Evolutionary conservation across 257 asterid genomes (phyloP).

Genomic region (Henckelia pumila): DNA sequence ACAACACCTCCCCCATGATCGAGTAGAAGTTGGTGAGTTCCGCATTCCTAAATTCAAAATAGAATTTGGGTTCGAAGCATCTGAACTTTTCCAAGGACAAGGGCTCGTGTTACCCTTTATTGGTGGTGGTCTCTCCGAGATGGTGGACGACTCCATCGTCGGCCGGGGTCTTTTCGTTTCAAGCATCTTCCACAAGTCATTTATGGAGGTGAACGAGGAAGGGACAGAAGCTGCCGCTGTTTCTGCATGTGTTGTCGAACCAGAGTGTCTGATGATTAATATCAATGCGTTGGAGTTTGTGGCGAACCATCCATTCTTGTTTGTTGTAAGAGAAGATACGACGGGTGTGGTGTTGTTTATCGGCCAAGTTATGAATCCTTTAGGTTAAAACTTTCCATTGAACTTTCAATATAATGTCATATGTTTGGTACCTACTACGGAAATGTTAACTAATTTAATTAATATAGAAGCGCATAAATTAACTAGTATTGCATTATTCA

Average conservation of each 20-base stretch:
- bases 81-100: slow-evolving; percentile 34
- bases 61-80: slow-evolving; percentile 36
- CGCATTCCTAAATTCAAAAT: slow-evolving; percentile 46
- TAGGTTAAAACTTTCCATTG: too few species aligned
- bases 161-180: slow-evolving; percentile 32
- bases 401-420: not conserved
- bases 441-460: too few species aligned
- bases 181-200: too few species aligned
- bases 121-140: slow-evolving; percentile 38
- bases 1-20: slow-evolving; percentile 31
- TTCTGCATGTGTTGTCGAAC: slow-evolving; percentile 27
- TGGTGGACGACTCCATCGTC: slow-evolving; percentile 38
- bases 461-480: too few species aligned
- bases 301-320: slow-evolving; percentile 54
- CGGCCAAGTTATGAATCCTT: too few species aligned
- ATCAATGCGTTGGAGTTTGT: slow-evolving; percentile 44
- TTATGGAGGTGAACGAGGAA: slow-evolving; percentile 61
- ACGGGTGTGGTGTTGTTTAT: slow-evolving; percentile 49
- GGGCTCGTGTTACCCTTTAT: slow-evolving; percentile 39
- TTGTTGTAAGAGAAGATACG: slow-evolving; percentile 42
- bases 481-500: too few species aligned
- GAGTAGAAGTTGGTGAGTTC: slow-evolving; percentile 31
- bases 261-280: not conserved
- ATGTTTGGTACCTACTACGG: too few species aligned
- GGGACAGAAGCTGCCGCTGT: slow-evolving; percentile 63